Conservation (phyloP, 768 basidiomycete genomes). For the Boletus pseudo-olivaceus region DNA sequence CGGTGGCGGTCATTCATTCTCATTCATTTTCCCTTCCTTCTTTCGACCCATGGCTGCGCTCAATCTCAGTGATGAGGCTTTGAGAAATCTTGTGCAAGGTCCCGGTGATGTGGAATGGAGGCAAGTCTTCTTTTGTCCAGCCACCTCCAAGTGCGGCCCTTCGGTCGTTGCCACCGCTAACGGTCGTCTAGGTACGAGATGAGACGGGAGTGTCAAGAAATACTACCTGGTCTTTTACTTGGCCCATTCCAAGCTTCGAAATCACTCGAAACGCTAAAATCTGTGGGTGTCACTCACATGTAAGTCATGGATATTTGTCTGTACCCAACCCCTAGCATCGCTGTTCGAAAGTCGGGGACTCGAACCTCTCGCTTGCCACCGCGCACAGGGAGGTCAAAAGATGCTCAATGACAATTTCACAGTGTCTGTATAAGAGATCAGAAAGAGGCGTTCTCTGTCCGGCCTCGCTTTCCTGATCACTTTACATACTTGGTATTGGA, state of each 20-base stretch:
- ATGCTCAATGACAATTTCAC: constrained; percentile 1
- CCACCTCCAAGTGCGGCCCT: neutral
- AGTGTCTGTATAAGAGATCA: constrained; percentile 88
- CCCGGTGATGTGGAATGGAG: constrained; percentile 84
- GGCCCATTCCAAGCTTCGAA: constrained; percentile 91
- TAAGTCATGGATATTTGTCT: constrained; percentile 28
- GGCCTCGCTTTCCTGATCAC: constrained; percentile 75
- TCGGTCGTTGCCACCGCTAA: constrained; percentile 9
- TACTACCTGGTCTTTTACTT: constrained; percentile 74
- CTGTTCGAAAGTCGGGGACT: neutral
- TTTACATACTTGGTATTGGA: constrained; percentile 80
- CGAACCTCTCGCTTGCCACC: neutral
- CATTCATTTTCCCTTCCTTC: neutral
- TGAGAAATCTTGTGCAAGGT: constrained; percentile 68
- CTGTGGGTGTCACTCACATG: constrained; percentile 81
- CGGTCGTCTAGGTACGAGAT: constrained; percentile 73
- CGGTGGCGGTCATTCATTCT: neutral
- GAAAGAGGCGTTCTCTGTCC: constrained; percentile 87
- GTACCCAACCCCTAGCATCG: neutral
- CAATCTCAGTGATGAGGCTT: constrained; percentile 34
- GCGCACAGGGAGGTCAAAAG: neutral
- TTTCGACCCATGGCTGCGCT: constrained; percentile 17
- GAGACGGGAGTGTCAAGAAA: constrained; percentile 93
- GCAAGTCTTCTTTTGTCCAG: constrained; percentile 35
- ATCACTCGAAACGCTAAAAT: constrained; percentile 62